A percentile compares a stretch with the other conserved stretches of the same genome.
phyloP scores from a whole-genome alignment of 306 rosid genomes.

The Gynostemma pentaphyllum region DNA sequence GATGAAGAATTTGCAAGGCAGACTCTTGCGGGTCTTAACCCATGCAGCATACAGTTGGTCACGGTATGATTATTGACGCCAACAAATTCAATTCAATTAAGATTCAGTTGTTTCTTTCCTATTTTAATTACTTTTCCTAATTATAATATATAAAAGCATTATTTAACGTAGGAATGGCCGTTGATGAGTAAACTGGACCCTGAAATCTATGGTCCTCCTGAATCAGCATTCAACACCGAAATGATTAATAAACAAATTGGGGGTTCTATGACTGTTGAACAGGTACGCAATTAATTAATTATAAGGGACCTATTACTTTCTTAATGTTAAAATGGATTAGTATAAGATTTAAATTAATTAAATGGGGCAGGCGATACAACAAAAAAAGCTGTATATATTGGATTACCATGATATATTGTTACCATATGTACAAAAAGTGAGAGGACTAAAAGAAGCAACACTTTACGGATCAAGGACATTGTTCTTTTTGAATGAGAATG shows the following conservation, averaged over 20 bases:
- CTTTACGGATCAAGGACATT: constrained; percentile 70
- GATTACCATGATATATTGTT: constrained; percentile 70
- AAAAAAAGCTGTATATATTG: constrained; percentile 51
- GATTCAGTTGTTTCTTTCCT: too few species aligned
- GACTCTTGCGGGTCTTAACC: constrained; percentile 39
- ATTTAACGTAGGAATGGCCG: constrained; percentile 30
- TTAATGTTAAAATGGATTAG: neutral
- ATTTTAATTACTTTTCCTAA: too few species aligned
- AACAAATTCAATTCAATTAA: too few species aligned
- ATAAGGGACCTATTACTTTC: too few species aligned
- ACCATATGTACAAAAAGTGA: constrained; percentile 49
- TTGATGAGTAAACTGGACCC: constrained; percentile 31
- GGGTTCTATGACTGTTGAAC: constrained; percentile 23
- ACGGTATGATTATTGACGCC: constrained; percentile 15
- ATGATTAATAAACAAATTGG: constrained; percentile 19
- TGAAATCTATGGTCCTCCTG: constrained; percentile 24
- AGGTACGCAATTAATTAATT: constrained; percentile 21
- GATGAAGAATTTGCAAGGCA: constrained; percentile 40
- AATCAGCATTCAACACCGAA: constrained; percentile 23
- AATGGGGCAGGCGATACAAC: constrained; percentile 38
- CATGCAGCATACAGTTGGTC: constrained; percentile 21
- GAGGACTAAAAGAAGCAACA: constrained; percentile 44
- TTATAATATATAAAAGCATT: neutral
- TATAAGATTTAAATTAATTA: too few species aligned
- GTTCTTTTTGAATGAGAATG: constrained; percentile 37